A percentile compares a stretch with the other conserved stretches of the same genome.
Evolutionary conservation across 768 basidiomycete genomes (phyloP).

Genomic region (Phanerochaete sordida): DNA sequence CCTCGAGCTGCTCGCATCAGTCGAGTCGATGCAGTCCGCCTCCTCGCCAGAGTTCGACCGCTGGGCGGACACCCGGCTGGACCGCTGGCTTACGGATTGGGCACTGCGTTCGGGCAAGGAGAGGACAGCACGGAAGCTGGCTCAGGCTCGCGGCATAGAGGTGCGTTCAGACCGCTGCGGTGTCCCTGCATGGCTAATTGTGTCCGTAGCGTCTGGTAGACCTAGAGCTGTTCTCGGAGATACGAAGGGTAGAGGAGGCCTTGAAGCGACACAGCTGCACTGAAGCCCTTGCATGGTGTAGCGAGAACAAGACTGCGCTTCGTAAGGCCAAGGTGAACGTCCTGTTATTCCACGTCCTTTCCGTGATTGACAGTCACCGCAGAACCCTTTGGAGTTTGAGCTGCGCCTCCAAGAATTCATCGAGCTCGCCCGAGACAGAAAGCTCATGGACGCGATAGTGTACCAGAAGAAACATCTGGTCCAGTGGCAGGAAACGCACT

Average conservation of each 20-base stretch:
- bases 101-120: constrained; percentile 76
- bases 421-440: constrained; percentile 73
- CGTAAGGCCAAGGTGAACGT: constrained; percentile 79
- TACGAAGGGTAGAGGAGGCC: constrained; percentile 81
- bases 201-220: constrained; percentile 73
- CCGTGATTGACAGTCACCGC: constrained; percentile 3
- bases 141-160: constrained; percentile 75
- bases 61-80: constrained; percentile 79
- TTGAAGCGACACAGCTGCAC: constrained; percentile 72
- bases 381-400: constrained; percentile 96
- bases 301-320: constrained; percentile 90
- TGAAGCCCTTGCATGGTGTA: constrained; percentile 94
- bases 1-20: constrained; percentile 60
- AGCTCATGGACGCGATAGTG: constrained; percentile 71
- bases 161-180: constrained; percentile 31
- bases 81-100: constrained; percentile 94
- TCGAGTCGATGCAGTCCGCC: constrained; percentile 54
- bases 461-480: constrained; percentile 81
- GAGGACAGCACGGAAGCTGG: constrained; percentile 72
- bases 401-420: constrained; percentile 95
- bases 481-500: constrained; percentile 79
- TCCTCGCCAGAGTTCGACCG: constrained; percentile 57
- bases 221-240: constrained; percentile 87
- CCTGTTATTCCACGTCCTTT: constrained; percentile 4
- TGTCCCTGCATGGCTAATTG: background rate